Evolutionary conservation across 2,329 filamentous ascomycete species (phyloP).

Genomic region (Stagonosporopsis chrysanthemi): DNA sequence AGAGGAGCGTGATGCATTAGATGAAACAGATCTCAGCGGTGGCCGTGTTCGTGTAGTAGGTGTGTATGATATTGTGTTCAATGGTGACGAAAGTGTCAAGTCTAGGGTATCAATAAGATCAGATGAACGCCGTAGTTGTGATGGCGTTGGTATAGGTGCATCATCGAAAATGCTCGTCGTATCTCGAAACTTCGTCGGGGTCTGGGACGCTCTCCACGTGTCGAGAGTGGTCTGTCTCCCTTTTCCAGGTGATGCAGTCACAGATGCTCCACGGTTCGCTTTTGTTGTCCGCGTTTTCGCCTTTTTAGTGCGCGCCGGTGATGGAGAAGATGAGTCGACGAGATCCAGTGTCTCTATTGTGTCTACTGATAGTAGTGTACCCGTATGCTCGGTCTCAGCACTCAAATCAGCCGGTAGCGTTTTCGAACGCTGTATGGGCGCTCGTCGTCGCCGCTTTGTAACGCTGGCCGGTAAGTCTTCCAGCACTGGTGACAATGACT

Average conservation of each 20-base stretch:
- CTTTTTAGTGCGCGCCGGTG: slow-evolving; percentile 37
- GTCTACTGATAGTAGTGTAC: slow-evolving; percentile 26
- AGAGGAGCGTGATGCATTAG: slow-evolving; percentile 33
- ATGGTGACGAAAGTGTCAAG: slow-evolving; percentile 39
- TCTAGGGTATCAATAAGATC: slow-evolving; percentile 39
- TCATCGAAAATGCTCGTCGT: slow-evolving; percentile 9
- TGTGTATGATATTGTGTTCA: background rate
- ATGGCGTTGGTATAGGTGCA: slow-evolving; percentile 25
- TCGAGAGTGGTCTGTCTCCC: slow-evolving; percentile 43
- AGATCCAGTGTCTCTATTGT: slow-evolving; percentile 42
- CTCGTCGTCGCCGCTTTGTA: slow-evolving; percentile 40
- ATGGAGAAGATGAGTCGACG: slow-evolving; percentile 30
- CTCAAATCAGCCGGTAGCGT: slow-evolving; percentile 36
- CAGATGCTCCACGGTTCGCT: slow-evolving; percentile 20
- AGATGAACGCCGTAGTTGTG: slow-evolving; percentile 22
- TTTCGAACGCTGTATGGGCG: slow-evolving; percentile 45
- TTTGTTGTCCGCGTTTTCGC: slow-evolving; percentile 23
- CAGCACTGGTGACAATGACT: slow-evolving; percentile 28
- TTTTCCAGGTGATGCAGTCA: slow-evolving; percentile 29
- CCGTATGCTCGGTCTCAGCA: slow-evolving; percentile 20
- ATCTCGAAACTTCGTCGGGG: slow-evolving; percentile 32
- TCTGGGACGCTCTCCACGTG: slow-evolving; percentile 37
- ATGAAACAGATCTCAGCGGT: slow-evolving; percentile 37
- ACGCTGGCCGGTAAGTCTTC: slow-evolving; percentile 40
- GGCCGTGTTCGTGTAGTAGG: slow-evolving; percentile 23